These are phyloP conservation scores for Aureoboletus auriporus DNA, from an alignment of 768 basidiomycete species.

Conservation along the genomic window DNA sequence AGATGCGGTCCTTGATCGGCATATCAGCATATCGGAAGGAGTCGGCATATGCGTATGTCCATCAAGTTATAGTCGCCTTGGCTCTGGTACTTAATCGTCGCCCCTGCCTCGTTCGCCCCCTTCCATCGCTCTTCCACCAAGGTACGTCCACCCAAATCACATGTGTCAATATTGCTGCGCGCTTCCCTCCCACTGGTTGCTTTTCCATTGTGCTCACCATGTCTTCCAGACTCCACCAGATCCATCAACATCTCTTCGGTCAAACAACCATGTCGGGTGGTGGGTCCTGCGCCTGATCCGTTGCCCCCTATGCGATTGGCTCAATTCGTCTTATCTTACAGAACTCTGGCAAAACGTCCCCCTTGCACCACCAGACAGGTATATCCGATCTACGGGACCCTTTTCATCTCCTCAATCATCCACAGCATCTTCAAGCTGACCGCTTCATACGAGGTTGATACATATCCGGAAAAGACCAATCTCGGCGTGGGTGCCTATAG, in stretches of 20 bases:
- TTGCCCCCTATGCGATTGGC: background rate
- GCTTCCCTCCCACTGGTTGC: too few relatives aligned
- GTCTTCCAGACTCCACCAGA: constrained; percentile 57
- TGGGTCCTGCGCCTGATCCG: constrained; percentile 29
- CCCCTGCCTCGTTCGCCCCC: too few relatives aligned
- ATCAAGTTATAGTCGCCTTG: background rate
- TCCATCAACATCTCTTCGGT: constrained; percentile 49
- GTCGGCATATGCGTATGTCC: background rate
- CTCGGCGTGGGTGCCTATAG: constrained; percentile 92
- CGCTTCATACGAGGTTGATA: constrained; percentile 81
- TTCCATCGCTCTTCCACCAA: too few relatives aligned
- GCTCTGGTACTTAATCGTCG: background rate
- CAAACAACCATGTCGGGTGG: constrained; percentile 50
- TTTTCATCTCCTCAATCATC: background rate
- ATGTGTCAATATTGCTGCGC: constrained; percentile 5
- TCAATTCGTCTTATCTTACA: constrained; percentile 29
- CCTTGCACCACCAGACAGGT: constrained; percentile 86
- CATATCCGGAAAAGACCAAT: constrained; percentile 76
- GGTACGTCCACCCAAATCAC: constrained; percentile 16
- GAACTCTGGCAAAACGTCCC: constrained; percentile 75
- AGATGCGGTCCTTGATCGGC: background rate
- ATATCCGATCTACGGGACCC: constrained; percentile 6
- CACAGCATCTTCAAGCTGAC: constrained; percentile 86
- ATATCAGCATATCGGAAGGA: constrained; percentile 1
- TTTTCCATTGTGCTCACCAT: constrained; percentile 30